Conservation (phyloP, 2,329 filamentous ascomycete genomes). For the Coniochaeta sp. region DNA sequence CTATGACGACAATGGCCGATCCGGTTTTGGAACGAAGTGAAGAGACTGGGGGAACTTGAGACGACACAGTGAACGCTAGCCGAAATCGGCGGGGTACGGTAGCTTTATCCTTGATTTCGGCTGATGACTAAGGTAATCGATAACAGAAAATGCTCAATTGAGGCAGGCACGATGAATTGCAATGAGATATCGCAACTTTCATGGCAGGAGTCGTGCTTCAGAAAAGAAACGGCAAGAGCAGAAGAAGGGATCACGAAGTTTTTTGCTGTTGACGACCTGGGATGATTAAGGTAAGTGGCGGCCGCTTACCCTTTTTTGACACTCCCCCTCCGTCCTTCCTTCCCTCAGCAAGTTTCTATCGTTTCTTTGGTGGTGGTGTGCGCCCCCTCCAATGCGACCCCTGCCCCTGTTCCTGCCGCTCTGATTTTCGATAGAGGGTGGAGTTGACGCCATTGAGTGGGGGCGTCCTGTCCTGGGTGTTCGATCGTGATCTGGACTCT, state of each 20-base stretch:
- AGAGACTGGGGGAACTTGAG: no score
- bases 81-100: no score
- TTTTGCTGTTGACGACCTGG: background rate
- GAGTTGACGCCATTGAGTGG: background rate
- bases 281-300: background rate
- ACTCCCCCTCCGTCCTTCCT: background rate
- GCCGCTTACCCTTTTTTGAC: background rate
- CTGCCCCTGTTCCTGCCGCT: background rate
- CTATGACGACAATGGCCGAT: no score
- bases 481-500: constrained; percentile 2
- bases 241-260: background rate
- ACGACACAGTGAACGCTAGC: no score
- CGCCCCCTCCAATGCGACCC: background rate
- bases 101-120: no score
- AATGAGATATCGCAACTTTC: no score
- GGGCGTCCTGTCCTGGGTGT: no score
- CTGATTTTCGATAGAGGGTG: background rate
- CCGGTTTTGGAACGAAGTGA: no score
- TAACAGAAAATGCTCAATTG: no score
- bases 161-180: no score
- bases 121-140: no score
- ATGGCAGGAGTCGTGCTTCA: no score
- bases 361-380: background rate
- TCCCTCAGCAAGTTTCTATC: background rate
- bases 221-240: background rate